Conservation (phyloP, 176 grass and related monocot genomes). For the Poa pratensis region DNA sequence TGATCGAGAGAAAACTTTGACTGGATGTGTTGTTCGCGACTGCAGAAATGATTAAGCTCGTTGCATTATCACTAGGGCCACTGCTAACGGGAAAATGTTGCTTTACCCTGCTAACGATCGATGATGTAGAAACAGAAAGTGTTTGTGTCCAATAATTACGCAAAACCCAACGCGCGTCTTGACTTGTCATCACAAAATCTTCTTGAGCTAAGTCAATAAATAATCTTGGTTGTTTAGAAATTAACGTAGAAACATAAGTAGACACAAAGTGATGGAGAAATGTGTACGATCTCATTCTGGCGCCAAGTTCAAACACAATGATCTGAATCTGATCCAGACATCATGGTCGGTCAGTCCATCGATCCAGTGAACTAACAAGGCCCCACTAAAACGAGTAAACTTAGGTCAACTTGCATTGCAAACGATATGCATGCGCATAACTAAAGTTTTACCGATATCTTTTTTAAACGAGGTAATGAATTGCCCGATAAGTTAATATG, state of each 20-base stretch:
- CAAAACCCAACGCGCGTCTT: background rate
- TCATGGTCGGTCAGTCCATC: background rate
- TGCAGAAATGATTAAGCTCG: background rate
- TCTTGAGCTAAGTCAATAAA: slow-evolving; percentile 1
- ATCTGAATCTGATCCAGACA: background rate
- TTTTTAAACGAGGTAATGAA: too few species aligned
- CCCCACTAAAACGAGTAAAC: background rate
- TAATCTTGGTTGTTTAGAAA: background rate
- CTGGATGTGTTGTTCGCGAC: background rate
- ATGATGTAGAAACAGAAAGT: slow-evolving; percentile 8
- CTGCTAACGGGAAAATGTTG: background rate
- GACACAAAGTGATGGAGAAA: slow-evolving; percentile 24
- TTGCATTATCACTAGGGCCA: background rate
- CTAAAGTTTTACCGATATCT: too few species aligned
- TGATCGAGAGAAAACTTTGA: background rate
- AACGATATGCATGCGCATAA: background rate
- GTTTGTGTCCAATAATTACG: background rate
- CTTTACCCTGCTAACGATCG: background rate
- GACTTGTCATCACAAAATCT: background rate
- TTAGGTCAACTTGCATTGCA: slow-evolving; percentile 8
- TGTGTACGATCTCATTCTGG: background rate
- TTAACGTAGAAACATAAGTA: slow-evolving; percentile 1
- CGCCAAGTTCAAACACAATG: background rate
- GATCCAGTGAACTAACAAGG: background rate
- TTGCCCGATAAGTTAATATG: too few species aligned